Percentiles rank a stretch among this genome's conserved stretches.
phyloP scores from a whole-genome alignment of 345 rosid species.

The Fremontodendron californicum region DNA sequence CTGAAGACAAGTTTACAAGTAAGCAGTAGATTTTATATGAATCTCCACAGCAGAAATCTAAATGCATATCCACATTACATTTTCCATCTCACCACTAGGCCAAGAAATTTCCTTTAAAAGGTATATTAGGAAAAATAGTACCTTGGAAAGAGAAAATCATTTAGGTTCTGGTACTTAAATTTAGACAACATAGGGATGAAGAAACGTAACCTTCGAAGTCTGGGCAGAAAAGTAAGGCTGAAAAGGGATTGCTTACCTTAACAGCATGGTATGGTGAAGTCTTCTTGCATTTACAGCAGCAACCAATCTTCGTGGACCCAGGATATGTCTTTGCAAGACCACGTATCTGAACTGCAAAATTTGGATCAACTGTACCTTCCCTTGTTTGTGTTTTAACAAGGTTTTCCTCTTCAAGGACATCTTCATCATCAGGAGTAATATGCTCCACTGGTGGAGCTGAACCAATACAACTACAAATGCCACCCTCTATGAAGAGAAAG shows the following conservation, averaged over 20 bases:
- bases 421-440: slow-evolving; percentile 66
- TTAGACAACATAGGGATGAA: neutral
- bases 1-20: slow-evolving; percentile 33
- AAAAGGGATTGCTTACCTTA: slow-evolving; percentile 43
- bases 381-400: slow-evolving; percentile 48
- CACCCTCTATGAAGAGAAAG: slow-evolving; percentile 58
- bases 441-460: slow-evolving; percentile 56
- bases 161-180: neutral
- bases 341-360: slow-evolving; percentile 76
- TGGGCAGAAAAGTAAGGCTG: neutral
- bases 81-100: neutral
- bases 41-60: neutral
- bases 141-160: neutral
- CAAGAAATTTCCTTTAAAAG: neutral
- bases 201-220: neutral
- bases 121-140: neutral
- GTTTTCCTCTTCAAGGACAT: slow-evolving; percentile 81
- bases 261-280: slow-evolving; percentile 81
- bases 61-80: neutral
- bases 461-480: slow-evolving; percentile 70
- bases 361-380: slow-evolving; percentile 48
- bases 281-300: slow-evolving; percentile 68
- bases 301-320: slow-evolving; percentile 50
- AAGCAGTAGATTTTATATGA: neutral
- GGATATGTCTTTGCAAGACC: slow-evolving; percentile 79